Base-by-base conservation (phyloP, 768 basidiomycete genomes). In the Tubosaeta sp. region DNA sequence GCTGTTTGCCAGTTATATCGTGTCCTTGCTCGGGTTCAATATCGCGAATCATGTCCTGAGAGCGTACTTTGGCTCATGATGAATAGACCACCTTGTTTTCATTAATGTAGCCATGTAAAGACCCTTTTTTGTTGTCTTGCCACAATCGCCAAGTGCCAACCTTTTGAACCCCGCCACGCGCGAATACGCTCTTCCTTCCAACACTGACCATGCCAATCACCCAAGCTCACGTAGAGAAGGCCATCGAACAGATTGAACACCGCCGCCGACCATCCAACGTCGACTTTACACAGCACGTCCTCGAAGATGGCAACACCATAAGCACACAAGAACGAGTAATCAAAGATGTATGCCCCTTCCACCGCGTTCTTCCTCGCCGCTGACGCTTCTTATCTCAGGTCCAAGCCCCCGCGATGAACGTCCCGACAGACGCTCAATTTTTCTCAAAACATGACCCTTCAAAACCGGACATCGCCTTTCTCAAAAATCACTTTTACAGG, bases 401-500 rank as follows among this genome's bases (percentile, higher is more conserved):
- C 8, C 97, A 98, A 85, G 95, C 97, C 25, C 95, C 97, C 25
- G 95, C 97, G 45, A 95, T 95, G 85, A 76, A 75, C 60, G 81
- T 86, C 53, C 97, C 97, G 1, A 94, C 95, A 2, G 83, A 89
- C 59, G 90, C 89, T 60, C 92, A 98, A 69, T 99, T 98, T 81
- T 97, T 86, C 74, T 86, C 88, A 52, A 67, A 63, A 53, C 79
- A 83, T 61, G 95, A 97, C 74, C 85, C 81, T 41, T 80, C 85
- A 27, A 97, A 95, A 70, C 95, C 95, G 10, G 91, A 97, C 70
- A 78, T 98, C 59, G 94, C 91, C 27, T 98, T 93, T 71, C 79
- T 99, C 56, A 99, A 98, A 77, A 98, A 97, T 64, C 97, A 99
- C 73, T 97, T 99, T 68, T 98, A 98, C 71, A 83, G 97, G 33